Conservation (phyloP, 2,329 filamentous ascomycete species). For the Xylaria sp. region DNA sequence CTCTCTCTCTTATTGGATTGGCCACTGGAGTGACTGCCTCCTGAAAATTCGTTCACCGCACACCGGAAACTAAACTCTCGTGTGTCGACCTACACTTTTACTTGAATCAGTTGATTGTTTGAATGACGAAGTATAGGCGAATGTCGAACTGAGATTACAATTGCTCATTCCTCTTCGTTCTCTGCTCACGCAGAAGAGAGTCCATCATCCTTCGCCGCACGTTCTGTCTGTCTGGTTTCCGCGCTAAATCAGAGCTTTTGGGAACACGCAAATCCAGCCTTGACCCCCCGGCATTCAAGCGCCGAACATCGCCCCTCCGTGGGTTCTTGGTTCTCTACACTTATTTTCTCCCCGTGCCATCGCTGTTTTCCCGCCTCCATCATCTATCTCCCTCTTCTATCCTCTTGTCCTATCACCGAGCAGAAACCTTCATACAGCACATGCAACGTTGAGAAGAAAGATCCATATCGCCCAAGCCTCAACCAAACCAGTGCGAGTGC, state of each 20-base stretch:
- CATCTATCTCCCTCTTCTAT: not conserved
- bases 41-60: conserved; percentile 16
- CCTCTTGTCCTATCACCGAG: not conserved
- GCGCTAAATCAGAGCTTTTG: not conserved
- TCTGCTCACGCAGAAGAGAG: not conserved
- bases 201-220: not conserved
- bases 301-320: conserved; percentile 26
- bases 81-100: not conserved
- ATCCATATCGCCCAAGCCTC: not conserved
- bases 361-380: not conserved
- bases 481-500: not conserved
- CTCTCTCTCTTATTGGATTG: conserved; percentile 13
- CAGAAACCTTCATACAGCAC: not conserved
- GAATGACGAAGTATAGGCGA: not conserved
- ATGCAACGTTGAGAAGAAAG: conserved; percentile 7
- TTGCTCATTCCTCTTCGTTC: not conserved
- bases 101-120: not conserved
- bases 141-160: not conserved
- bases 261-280: conserved; percentile 19
- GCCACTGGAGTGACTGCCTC: not conserved
- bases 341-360: not conserved
- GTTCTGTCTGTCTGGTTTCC: not conserved
- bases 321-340: conserved; percentile 10
- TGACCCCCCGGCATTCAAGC: conserved; percentile 18
- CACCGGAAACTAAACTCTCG: conserved; percentile 5